Evolutionary conservation across 2,329 filamentous ascomycete species (phyloP), one percentile per base, ranked within the genome.

Genomic region (Diplodia seriata): DNA sequence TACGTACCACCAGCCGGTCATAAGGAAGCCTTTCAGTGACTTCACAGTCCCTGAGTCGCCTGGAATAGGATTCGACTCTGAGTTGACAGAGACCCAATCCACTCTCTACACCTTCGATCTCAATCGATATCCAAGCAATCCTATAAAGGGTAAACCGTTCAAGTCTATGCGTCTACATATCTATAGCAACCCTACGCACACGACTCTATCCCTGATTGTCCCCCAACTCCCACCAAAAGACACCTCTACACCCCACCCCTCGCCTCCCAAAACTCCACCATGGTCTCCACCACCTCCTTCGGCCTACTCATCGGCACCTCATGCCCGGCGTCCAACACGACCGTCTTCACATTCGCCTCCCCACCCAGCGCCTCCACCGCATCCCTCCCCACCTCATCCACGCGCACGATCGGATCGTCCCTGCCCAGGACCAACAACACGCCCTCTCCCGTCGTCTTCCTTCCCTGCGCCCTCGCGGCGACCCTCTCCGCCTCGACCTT

Each of bases 361-460:
- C 89, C 88, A 26, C 55, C 55, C 29, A 93, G 76, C 15, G 85
- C 84, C 12, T 79, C 79, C 11, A 78, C 81, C 2, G 86, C 87
- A 76, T 93, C 91, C 54, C 86, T 83, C 1, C 86, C 78, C 29
- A 89, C 78, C 78, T 93, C 90, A 8, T 88, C 83, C 67, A 83
- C 83, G n/a, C 89, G 78, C 51, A 93, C 86, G 26, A 94, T 86
- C 0, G 85, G 81, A 76, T 95, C 92, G 54, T 83, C 82, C 69
- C 85, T 83, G 0, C 90, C 92, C 14, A 92, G 81, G 15, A 94
- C 79, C 9, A 94, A 78, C 53, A 91, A 80, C 11, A 92, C 84
- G 73, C 86, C 87, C 11, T 36, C 33, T 12, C 11, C 33, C 23
- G 23, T 26, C 23, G 3, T 11, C 33, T 9, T 36, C 33, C 11